A percentile compares a stretch with the other conserved stretches of the same genome.
phyloP scores from a whole-genome alignment of 169 alveolate genomes.

The Amoebophrya sp. region DNA sequence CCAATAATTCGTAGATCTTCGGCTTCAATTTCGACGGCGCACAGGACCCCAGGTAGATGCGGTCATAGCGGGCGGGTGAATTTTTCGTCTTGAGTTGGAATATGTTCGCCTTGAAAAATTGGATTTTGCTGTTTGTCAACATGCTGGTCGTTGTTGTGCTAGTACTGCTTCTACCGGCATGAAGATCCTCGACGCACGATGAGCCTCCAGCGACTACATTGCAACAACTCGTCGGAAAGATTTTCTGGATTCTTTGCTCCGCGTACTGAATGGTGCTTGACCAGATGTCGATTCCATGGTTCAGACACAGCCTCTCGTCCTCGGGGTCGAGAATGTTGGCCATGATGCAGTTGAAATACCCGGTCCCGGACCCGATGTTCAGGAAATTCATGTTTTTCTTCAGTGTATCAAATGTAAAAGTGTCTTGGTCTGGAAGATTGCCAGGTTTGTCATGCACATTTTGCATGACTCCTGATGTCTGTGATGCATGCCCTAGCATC shows the following conservation, averaged over 20 bases:
- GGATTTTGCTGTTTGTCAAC: neutral
- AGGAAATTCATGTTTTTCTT: neutral
- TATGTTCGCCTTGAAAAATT: neutral
- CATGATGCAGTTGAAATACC: neutral
- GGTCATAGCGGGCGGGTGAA: neutral
- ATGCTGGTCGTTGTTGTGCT: neutral
- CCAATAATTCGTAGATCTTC: neutral
- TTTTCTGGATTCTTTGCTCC: neutral
- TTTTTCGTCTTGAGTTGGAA: neutral
- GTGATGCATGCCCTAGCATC: too few relatives aligned
- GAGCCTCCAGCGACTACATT: neutral
- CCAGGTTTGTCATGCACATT: too few relatives aligned
- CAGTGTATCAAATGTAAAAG: too few relatives aligned
- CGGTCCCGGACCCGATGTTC: neutral
- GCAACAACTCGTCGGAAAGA: neutral
- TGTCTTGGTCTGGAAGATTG: too few relatives aligned
- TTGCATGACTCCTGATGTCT: too few relatives aligned
- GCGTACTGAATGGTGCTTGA: neutral
- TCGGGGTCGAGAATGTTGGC: neutral
- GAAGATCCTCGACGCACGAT: neutral
- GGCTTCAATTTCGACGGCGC: neutral
- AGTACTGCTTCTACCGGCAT: neutral
- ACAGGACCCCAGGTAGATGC: neutral
- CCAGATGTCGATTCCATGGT: neutral
- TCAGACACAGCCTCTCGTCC: neutral